Evolutionary conservation across 2,329 filamentous ascomycete species (phyloP).

Genomic region (Amylocarpus encephaloides): DNA sequence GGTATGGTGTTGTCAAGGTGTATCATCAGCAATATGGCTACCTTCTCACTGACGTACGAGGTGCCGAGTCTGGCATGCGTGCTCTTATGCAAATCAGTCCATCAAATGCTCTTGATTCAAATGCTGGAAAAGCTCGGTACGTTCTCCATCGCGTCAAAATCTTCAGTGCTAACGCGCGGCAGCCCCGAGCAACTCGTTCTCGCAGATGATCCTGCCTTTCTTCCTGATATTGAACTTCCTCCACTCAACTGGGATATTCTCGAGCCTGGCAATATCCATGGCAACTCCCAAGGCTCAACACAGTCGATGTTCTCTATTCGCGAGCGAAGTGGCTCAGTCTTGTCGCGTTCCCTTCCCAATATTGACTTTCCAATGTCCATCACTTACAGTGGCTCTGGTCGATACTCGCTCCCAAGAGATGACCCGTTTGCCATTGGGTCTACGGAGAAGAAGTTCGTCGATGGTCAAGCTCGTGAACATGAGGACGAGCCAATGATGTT

Average conservation of each 20-base stretch:
- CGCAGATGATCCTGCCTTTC: conserved; percentile 75
- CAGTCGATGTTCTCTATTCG: conserved; percentile 31
- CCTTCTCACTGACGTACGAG: conserved; percentile 73
- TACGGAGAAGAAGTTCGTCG: conserved; percentile 25
- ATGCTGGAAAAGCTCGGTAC: conserved; percentile 67
- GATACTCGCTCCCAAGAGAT: conserved; percentile 25
- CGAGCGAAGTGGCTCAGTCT: conserved; percentile 19
- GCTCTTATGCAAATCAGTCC: conserved; percentile 54
- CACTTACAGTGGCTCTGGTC: conserved; percentile 34
- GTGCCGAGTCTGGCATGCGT: conserved; percentile 66
- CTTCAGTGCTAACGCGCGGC: conserved; percentile 7
- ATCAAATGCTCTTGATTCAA: conserved; percentile 58
- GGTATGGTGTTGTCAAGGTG: conserved; percentile 76
- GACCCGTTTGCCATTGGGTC: conserved; percentile 31
- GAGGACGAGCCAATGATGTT: conserved; percentile 38
- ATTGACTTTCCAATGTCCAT: conserved; percentile 43
- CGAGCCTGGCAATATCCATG: conserved; percentile 29
- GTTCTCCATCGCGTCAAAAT: conserved; percentile 18
- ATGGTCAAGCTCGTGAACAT: conserved; percentile 28
- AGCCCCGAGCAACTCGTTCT: conserved; percentile 74
- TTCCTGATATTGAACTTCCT: conserved; percentile 58
- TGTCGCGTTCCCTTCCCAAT: conserved; percentile 34
- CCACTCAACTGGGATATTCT: conserved; percentile 49
- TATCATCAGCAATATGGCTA: conserved; percentile 85
- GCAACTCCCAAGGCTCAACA: conserved; percentile 25